Evolutionary conservation across 768 basidiomycete species (phyloP).

Genomic region (Pulveroboletus frians): DNA sequence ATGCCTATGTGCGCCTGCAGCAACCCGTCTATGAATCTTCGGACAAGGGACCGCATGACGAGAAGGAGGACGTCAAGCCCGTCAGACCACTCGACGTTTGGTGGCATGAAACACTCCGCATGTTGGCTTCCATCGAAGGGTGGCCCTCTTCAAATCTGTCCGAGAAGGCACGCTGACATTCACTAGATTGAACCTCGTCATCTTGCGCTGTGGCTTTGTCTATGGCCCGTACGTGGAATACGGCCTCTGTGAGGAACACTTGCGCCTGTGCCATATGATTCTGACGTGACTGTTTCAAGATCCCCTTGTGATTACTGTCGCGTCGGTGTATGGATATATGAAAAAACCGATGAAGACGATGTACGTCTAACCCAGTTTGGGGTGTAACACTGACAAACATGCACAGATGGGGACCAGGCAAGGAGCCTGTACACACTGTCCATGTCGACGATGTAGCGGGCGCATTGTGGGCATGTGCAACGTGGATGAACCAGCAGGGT

Average conservation of each 20-base stretch:
- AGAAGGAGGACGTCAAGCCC: conserved; percentile 74
- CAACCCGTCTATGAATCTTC: conserved; percentile 75
- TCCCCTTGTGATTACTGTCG: conserved; percentile 66
- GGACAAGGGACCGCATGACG: conserved; percentile 58
- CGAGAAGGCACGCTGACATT: conserved; percentile 4
- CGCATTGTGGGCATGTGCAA: conserved; percentile 67
- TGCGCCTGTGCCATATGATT: conserved; percentile 4
- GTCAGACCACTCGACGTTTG: conserved; percentile 66
- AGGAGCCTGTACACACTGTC: conserved; percentile 67
- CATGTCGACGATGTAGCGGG: conserved; percentile 79
- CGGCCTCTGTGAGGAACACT: conserved; percentile 50
- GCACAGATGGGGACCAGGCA: conserved; percentile 73
- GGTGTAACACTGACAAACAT: conserved; percentile 6
- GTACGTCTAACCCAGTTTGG: conserved; percentile 38
- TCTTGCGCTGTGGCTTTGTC: conserved; percentile 66
- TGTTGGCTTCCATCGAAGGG: conserved; percentile 70
- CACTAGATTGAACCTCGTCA: conserved; percentile 70
- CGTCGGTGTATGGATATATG: conserved; percentile 75
- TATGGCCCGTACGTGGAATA: conserved; percentile 80
- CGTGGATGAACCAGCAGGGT: conserved; percentile 66
- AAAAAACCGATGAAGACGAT: conserved; percentile 83
- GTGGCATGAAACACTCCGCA: conserved; percentile 85
- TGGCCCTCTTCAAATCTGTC: conserved; percentile 26
- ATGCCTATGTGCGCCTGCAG: conserved; percentile 72
- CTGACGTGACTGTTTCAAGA: conserved; percentile 39